Base-by-base conservation (phyloP, 495 filamentous ascomycete species). In the Viridothelium virens region DNA sequence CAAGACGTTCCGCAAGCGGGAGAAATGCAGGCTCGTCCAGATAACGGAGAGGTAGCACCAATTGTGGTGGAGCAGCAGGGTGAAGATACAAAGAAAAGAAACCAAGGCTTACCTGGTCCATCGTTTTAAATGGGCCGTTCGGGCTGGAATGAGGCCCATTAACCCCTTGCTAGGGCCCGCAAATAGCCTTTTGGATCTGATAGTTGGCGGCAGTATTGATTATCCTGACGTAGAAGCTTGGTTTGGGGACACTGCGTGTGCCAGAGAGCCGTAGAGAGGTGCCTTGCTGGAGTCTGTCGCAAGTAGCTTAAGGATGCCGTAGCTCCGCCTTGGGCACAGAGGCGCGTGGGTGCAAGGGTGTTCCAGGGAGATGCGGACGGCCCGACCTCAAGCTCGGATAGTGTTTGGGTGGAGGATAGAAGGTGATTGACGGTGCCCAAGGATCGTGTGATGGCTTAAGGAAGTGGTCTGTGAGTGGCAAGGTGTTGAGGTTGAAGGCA, bases 101-200 rank as follows among this genome's bases (percentile, higher is more conserved):
- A 59, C 36, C 36, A 33, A 59, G 36, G 53, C 53, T 59, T 36
- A 59, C 53, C 53, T 36, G 53, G 36, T 63, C 61, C 61, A 63
- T 63, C 34, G 37, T 41, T 41, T 63, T 47, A 47, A 47, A 63
- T 14, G 41, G 61, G 41, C 12, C 61, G 41, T 63, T 14, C 18
- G 61, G 61, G 61, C 41, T 33, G 61, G 38, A 41, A 41, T 63
- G 38, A 31, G 33, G 41, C 38, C 41, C 41, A 47, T 39, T 14
- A 18, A 33, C 38, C 38, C 38, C 38, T 41, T 63, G 61, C 38
- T 25, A 39, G 61, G n/a, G 2, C n/a, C 38, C 25, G 37, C 31
- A 12, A 63, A 11, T 39, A 33, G 34, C 12, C 37, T n/a, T 41
- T 62, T 25, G 59, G 14, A 38, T 41, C 33, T 61, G 59, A 33